A percentile compares a stretch with the other conserved stretches of the same genome.
phyloP scores from a whole-genome alignment of 768 basidiomycete species.

The Auriscalpium orientale region DNA sequence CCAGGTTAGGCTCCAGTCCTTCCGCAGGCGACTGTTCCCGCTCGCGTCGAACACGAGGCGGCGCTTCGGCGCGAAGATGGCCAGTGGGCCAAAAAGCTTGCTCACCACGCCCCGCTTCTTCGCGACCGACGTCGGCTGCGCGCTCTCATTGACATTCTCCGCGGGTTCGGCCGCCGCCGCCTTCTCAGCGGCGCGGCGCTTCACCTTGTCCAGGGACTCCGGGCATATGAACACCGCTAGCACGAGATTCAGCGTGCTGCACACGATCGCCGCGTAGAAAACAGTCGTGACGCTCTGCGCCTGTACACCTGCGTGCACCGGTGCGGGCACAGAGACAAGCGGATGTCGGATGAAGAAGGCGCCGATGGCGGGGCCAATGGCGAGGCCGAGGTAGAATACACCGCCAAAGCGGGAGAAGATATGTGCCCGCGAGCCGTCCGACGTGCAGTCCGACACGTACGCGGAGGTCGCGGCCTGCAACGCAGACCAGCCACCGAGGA shows the following conservation, averaged over 20 bases:
- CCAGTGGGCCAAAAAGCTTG: conserved; percentile 55
- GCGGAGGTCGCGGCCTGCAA: conserved; percentile 56
- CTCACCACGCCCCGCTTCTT: conserved; percentile 5
- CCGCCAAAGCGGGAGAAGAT: conserved; percentile 58
- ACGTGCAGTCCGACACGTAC: conserved; percentile 73
- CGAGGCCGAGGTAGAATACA: conserved; percentile 69
- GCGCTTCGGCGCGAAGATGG: conserved; percentile 57
- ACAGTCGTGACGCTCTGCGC: conserved; percentile 37
- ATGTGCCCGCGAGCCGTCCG: conserved; percentile 69
- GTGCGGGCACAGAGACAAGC: conserved; percentile 20
- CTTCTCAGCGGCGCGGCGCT: conserved; percentile 32
- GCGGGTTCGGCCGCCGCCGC: conserved; percentile 34
- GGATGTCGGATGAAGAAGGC: conserved; percentile 42
- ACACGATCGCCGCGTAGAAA: conserved; percentile 44
- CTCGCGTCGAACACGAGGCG: conserved; percentile 31
- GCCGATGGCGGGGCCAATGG: conserved; percentile 70
- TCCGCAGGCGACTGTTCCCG: conserved; percentile 27
- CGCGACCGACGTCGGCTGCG: conserved; percentile 5
- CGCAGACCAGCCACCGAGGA: conserved; percentile 72
- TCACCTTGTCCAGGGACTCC: conserved; percentile 33
- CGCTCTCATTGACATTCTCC: conserved; percentile 22
- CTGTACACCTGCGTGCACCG: conserved; percentile 15
- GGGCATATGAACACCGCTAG: conserved; percentile 49
- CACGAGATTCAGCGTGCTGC: conserved; percentile 44
- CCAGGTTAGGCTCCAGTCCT: conserved; percentile 69